Base-by-base conservation (phyloP, 2,329 filamentous ascomycete species). In the Paraconiothyrium sp. region DNA sequence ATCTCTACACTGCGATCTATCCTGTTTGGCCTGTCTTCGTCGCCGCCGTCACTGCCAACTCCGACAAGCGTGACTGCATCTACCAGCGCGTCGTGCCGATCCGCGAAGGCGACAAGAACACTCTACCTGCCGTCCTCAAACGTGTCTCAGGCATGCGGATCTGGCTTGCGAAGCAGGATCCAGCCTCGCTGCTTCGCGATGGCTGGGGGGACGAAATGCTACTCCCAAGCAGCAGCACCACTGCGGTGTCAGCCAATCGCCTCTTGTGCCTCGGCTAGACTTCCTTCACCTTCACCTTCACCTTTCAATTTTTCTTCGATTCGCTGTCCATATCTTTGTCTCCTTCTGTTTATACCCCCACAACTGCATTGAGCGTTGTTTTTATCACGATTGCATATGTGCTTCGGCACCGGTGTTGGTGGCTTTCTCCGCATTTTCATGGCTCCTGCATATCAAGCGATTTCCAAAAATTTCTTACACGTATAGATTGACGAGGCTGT, bases 121-220 rank as follows among this genome's bases (percentile, higher is more conserved):
- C 72, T 1, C 62, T 76, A 24, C 68, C 72, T 4, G 66, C 72
- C 5, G 73, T 76, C 24, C 62, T 76, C 41, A 69, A 68, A 61
- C 73, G 74, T 37, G 60, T 76, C 7, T 74, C 71, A 14, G 70
- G 72, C 20, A 51, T 75, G 60, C 64, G 73, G 1, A 67, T 71
- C 27, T 76, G 74, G 72, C 68, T 76, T 22, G 73, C 71, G 1
- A 70, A 68, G 6, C 73, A 75, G 49, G 72, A 75, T n/a, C n/a
- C 65, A 1, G 56, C 48, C 1, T 64, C 63, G 24, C 67, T 66
- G 27, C 62, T 63, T 32, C 64, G 67, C 27, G 66, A 74, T 8
- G 68, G 72, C 20, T 76, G 74, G 74, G 76, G 74, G 74, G 73
- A 76, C 27, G 73, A 76, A 58, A 76, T 76, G 74, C 59, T 76